phyloP scores from a whole-genome alignment of 441 rosid species.

The Sinapis alba region DNA sequence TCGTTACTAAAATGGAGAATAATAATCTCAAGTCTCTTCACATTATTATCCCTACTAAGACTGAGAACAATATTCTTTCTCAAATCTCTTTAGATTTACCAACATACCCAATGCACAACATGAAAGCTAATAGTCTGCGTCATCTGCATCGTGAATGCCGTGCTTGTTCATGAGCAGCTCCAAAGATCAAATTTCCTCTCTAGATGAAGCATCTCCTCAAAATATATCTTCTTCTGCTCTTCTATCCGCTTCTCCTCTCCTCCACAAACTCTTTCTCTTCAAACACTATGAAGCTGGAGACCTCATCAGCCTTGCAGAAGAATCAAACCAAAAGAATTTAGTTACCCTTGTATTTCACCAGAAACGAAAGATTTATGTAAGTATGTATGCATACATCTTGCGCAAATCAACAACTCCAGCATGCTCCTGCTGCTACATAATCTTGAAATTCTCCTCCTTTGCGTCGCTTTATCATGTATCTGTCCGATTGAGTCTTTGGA shows the following conservation, averaged over 20 bases:
- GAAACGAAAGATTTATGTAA: neutral
- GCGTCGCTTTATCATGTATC: slow-evolving; percentile 53
- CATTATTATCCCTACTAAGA: no score
- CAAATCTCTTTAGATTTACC: neutral
- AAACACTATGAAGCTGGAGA: slow-evolving; percentile 18
- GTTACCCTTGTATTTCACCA: neutral
- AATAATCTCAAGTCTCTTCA: no score
- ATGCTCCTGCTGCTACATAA: slow-evolving; percentile 73
- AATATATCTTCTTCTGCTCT: neutral
- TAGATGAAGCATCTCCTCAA: neutral
- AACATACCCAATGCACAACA: neutral
- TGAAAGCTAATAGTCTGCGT: neutral
- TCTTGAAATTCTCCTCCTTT: slow-evolving; percentile 79
- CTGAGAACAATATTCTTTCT: neutral
- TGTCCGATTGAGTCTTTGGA: slow-evolving; percentile 58
- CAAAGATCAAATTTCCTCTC: neutral
- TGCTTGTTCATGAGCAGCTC: neutral
- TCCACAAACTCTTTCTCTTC: no score
- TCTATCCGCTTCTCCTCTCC: neutral
- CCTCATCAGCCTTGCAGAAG: slow-evolving; percentile 52
- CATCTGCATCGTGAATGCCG: neutral
- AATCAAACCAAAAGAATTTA: neutral
- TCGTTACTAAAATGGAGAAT: no score
- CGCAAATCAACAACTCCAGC: slow-evolving; percentile 58
- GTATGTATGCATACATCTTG: slow-evolving; percentile 35